Evolutionary conservation across 75 land plant species (phyloP), one percentile per base, ranked within the genome.

Genomic region (Picea glauca): DNA sequence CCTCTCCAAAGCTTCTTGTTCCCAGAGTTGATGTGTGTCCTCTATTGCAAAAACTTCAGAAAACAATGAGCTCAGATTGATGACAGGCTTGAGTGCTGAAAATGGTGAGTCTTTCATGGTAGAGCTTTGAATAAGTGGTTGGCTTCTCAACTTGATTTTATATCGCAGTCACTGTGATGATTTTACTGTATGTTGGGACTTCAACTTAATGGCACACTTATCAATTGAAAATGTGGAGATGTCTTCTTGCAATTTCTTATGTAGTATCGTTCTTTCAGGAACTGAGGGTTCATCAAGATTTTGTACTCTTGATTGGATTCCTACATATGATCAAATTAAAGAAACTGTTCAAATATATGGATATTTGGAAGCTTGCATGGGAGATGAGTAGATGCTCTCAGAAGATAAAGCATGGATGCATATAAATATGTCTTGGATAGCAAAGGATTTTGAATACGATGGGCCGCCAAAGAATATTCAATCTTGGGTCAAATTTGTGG

Each of bases 41-140:
- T 21, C 58, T 87, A 38, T 77, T 87, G 79, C 80, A 77, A 72
- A 21, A 73, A 62, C 63, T 26, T 67, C 43, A 67, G 57, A 76
- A 66, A 76, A 76, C 6, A 76, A 72, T 77, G 81, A 87, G 31
- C 64, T 87, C 43, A 83, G 75, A 60, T 54, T 78, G 43, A 17
- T 83, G 60, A 67, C 83, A 13, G 82, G 73, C 2, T 32, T 90
- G 26, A 31, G 30, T 74, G n/a, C 54, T 17, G 84, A 85, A 30
- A 72, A 81, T 81, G 89, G 91, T 1, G 38, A 26, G 26, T 35
- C 38, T 35, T 67, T 67, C 6, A 67, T 67, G 72, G 8, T 35
- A 67, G 72, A 67, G 72, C 40, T 67, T 1, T 67, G 32, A 35
- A 20, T 67, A 15, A 17, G n/a, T 35, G 46, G 46, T 12, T 67